Base-by-base conservation (phyloP, 2,329 filamentous ascomycete genomes). In the Verticillium nubilum region DNA sequence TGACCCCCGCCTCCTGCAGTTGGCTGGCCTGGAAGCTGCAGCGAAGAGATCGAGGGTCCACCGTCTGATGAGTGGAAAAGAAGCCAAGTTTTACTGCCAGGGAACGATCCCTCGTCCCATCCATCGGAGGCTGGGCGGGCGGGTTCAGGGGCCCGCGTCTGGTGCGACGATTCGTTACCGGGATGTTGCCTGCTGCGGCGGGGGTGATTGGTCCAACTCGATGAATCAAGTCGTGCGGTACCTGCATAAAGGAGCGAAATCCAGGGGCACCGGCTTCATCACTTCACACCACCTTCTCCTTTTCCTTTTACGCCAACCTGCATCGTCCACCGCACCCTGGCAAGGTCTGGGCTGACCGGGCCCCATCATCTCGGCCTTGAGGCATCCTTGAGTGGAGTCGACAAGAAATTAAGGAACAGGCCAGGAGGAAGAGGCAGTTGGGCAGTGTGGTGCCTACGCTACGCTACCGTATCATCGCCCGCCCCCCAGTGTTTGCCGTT, bases 161-260 rank as follows among this genome's bases (percentile, higher is more conserved):
- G 59, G 58, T 33, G 59, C 60, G 33, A 52, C 54, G 56, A 60
- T 62, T 27, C 52, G 35, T 27, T 42, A 52, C 33, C 29, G 50
- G 58, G 56, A 57, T 37, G 42, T 25, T 42, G 47, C 58, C 25
- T 52, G 31, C 12, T 33, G 25, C 23, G 17, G 26, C 17, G 53
- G 4, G 2, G 12, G 25, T 42, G 56, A 62, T 63, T 63, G 62
- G 62, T 42, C 54, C 23, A 35, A 59, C 53, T 56, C 56, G 53
- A 17, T 58, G 62, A 62, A 58, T 63, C 62, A 63, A 56, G 50
- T 62, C 57, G 26, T 54, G 56, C 62, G 56, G 62, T 63, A 63
- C 62, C 62, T 63, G 62, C 62, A 62, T 62, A 52, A n/a, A 60
- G 52, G 54, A 56, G 56, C 60, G 56, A 57, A 61, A 54, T 42